Base-by-base conservation (phyloP, 2,329 filamentous ascomycete genomes). In the Fusarium praegraminearum region DNA sequence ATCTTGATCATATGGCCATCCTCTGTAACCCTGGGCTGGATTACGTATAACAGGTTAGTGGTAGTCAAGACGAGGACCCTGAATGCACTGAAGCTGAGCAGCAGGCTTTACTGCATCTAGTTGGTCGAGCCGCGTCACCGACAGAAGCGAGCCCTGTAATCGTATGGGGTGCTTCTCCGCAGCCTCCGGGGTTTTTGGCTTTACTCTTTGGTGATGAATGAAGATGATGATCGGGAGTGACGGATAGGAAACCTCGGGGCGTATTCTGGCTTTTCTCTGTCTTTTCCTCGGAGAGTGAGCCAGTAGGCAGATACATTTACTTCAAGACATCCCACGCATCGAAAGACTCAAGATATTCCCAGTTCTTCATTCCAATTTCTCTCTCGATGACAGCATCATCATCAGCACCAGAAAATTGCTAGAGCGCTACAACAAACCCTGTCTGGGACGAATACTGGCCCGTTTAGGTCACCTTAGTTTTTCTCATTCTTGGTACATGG, bases 71-170 rank as follows among this genome's bases (percentile, higher is more conserved):
- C 36, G 45, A 62, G 40, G 63, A 62, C 62, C 47, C 56, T 24
- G 46, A 66, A 20, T 45, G 51, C 57, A 54, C 38, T 40, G 49
- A 41, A 62, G 36, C 38, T 61, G 24, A 41, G 20, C 35, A 24
- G 47, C 11, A 35, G 35, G 12, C 47, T 38, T 38, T 51, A 28
- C 30, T 57, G 35, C 12, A 53, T 43, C 40, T 24, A 13, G 51
- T 54, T 65, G 61, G 49, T 36, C 49, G 65, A 66, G 65, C 65
- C 65, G 65, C 65, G 65, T 69, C 65, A 69, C 65, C 65, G 50
- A 69, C 33, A 68, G 50, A 57, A 67, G 59, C 40, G 40, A 55
- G 36, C 40, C 43, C 62, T 56, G 35, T 38, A 54, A 66, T 52
- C 45, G 41, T 52, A 65, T 45, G 62, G 63, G 56, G 62, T 40